phyloP scores from a whole-genome alignment of 176 grass and related monocot species.

The Carex pumila region DNA sequence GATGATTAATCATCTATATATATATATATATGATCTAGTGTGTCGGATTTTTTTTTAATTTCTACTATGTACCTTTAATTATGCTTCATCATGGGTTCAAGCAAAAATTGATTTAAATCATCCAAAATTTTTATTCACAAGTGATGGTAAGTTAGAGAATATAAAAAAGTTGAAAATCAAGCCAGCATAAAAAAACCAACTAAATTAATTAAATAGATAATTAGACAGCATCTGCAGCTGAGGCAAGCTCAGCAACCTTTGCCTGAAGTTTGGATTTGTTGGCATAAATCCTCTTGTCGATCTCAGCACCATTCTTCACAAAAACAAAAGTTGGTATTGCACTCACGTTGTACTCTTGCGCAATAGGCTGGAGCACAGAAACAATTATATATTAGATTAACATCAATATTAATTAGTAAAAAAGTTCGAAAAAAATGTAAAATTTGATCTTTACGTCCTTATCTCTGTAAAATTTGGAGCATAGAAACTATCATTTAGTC shows the following conservation, averaged over 20 bases:
- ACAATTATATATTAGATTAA: background rate
- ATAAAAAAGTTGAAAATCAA: too few relatives aligned
- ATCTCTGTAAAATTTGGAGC: too few relatives aligned
- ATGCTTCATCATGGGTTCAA: background rate
- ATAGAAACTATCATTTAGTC: too few relatives aligned
- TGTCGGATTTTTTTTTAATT: background rate
- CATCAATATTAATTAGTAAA: background rate
- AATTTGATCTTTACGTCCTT: background rate
- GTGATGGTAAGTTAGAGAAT: background rate
- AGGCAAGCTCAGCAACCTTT: background rate
- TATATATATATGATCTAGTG: too few relatives aligned
- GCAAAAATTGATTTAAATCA: background rate
- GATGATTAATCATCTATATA: too few relatives aligned
- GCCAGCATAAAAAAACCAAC: background rate
- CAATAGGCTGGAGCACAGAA: background rate
- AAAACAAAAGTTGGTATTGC: constrained; percentile 14
- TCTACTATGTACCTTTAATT: background rate
- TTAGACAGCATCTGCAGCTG: background rate
- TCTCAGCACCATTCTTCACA: background rate
- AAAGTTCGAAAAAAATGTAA: background rate
- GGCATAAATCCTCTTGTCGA: background rate
- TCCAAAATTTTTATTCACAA: background rate
- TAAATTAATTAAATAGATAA: background rate
- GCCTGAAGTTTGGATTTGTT: too few relatives aligned
- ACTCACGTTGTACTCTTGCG: background rate